These are phyloP conservation scores for Magnaporthiopsis rhizophila DNA, from an alignment of 2,329 filamentous ascomycete species.

Conservation along the genomic window DNA sequence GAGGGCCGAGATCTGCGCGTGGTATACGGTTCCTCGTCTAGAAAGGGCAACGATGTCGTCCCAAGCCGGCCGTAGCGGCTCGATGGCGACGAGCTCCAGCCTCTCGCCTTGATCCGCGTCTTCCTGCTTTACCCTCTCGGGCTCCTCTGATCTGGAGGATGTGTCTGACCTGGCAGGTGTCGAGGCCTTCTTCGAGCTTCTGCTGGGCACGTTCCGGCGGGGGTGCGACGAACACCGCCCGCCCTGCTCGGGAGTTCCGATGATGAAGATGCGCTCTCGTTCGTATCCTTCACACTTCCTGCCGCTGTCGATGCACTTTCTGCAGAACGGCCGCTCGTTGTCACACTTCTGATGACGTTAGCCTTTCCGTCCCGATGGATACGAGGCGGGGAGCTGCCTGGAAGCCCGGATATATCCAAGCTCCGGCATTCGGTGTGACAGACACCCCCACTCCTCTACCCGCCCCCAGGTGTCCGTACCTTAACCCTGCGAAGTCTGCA, in stretches of 20 bases:
- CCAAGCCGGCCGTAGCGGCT: conserved; percentile 43
- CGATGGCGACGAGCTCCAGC: conserved; percentile 24
- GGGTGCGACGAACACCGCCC: conserved; percentile 51
- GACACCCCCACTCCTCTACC: not conserved
- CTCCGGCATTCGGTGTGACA: not conserved
- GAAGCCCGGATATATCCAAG: conserved; percentile 5
- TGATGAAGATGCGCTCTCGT: conserved; percentile 55
- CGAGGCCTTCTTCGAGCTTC: conserved; percentile 12
- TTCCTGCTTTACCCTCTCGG: not conserved
- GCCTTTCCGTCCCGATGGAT: not conserved
- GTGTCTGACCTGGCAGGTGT: not conserved
- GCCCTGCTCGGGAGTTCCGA: conserved; percentile 45
- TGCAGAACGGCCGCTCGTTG: conserved; percentile 51
- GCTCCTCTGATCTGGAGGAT: not conserved
- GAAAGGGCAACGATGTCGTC: conserved; percentile 36
- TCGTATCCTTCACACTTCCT: conserved; percentile 55
- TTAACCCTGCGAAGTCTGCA: conserved; percentile 52
- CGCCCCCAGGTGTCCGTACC: conserved; percentile 27
- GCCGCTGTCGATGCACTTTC: conserved; percentile 50
- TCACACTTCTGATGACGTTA: conserved; percentile 40
- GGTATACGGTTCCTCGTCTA: conserved; percentile 26
- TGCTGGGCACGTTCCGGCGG: conserved; percentile 30
- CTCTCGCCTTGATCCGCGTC: conserved; percentile 10
- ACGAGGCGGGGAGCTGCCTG: not conserved
- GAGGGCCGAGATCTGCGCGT: conserved; percentile 36